Evolutionary conservation across 306 rosid species (phyloP).

Genomic region (Vigna hirtella): DNA sequence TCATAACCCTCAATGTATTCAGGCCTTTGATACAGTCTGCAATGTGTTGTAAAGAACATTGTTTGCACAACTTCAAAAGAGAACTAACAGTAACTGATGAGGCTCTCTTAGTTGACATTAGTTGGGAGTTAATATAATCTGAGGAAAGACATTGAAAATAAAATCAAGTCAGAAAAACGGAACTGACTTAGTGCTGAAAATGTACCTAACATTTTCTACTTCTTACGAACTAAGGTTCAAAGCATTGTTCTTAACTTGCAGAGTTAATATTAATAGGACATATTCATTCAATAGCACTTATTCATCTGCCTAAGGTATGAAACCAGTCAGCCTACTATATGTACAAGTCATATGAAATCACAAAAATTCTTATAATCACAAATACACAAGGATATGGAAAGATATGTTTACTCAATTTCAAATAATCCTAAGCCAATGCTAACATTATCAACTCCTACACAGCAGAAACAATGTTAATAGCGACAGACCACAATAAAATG

Average conservation of each 20-base stretch:
- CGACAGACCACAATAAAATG: conserved; percentile 22
- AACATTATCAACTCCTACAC: conserved; percentile 29
- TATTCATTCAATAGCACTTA: not conserved
- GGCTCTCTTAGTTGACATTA: conserved; percentile 47
- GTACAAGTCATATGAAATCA: not conserved
- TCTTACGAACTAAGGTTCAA: not conserved
- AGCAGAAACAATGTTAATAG: conserved; percentile 28
- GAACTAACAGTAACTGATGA: conserved; percentile 39
- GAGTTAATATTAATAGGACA: conserved; percentile 14
- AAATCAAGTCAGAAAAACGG: not conserved
- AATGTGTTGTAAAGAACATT: conserved; percentile 15
- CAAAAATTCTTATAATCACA: not conserved
- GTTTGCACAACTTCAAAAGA: conserved; percentile 36
- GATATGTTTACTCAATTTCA: not conserved
- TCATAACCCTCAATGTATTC: conserved; percentile 47
- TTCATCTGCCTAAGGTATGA: not conserved
- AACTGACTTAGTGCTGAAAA: not conserved
- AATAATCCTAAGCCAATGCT: conserved; percentile 5
- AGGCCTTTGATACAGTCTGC: conserved; percentile 29
- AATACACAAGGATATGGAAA: conserved; percentile 3
- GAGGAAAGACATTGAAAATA: not conserved
- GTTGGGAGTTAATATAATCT: conserved; percentile 17
- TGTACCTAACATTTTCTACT: conserved; percentile 5
- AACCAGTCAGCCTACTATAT: not conserved
- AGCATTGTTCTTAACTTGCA: not conserved